Evolutionary conservation across 495 filamentous ascomycete species (phyloP).

Genomic region (Astrocystis sublimbata): DNA sequence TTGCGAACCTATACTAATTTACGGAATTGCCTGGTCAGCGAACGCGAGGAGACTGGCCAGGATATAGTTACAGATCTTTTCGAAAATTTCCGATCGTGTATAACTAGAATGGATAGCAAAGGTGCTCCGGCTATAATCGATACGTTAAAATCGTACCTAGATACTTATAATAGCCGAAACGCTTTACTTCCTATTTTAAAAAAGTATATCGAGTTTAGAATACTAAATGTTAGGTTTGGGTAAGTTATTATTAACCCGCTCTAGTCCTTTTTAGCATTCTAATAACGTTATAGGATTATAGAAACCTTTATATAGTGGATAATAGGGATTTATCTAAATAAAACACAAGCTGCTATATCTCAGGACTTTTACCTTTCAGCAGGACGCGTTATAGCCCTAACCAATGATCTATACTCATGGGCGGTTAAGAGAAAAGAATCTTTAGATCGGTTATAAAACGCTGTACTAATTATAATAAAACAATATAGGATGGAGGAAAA

Average conservation of each 20-base stretch:
- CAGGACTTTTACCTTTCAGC: not conserved
- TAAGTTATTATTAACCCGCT: not conserved
- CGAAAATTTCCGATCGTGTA: not conserved
- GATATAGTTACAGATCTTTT: not conserved
- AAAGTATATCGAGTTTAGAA: slow-evolving; percentile 1
- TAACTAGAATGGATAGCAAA: not conserved
- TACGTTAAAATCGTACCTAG: not conserved
- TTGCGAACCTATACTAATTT: not conserved
- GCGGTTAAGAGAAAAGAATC: not conserved
- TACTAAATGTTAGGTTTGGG: slow-evolving; percentile 4
- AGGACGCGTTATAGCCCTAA: not conserved
- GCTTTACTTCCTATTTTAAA: not conserved
- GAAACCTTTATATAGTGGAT: not conserved
- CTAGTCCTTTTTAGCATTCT: not conserved
- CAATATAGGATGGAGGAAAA: not conserved
- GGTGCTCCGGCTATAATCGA: not conserved
- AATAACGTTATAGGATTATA: not conserved
- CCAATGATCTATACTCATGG: not conserved
- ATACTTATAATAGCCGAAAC: not conserved
- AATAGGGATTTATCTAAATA: not conserved
- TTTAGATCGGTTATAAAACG: not conserved
- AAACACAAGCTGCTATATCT: not conserved
- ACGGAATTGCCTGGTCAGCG: not conserved
- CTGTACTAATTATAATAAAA: not conserved
- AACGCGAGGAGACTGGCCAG: not conserved